Base-by-base conservation (phyloP, 352 stramenopile genomes). In the Pythium pyrilobum region DNA sequence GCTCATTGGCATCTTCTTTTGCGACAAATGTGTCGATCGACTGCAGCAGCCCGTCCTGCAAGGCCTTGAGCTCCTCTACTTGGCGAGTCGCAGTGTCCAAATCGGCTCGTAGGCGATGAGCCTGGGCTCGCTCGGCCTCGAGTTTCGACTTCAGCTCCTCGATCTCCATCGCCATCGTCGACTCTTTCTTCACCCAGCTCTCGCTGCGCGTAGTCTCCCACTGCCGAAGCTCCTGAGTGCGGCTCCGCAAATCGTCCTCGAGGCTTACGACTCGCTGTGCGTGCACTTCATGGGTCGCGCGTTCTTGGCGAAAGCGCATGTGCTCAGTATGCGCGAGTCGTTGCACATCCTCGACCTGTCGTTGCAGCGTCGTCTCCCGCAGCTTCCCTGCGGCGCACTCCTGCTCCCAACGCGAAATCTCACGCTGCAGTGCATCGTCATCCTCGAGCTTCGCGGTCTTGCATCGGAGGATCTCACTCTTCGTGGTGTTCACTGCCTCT, bases 41-140 rank as follows among this genome's bases (percentile, higher is more conserved):
- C 7, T 63, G 38, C 5, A 92, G 67, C 2, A 92, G 16, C 25
- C 85, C 77, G 31, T 92, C 81, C 42, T 92, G 81, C 1, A 92
- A 60, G 0, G 57, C 51, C 32, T 87, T 84, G 12, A 89, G 55
- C 42, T 89, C 81, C 6, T 87, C 65, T 2, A 89, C 54, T 48
- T 82, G 72, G 8, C 2, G 43, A 10, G 59, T 59, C 6, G 50
- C 39, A 13, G 59, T 47, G 0, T 49, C 43, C 0, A 77, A 33
- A 6, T 63, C 38, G 0, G 66, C 41, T 12, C 64, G 56, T n/a
- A 66, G 40, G 1, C 42, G 9, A 37, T 25, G 25, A 0, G 24
- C 23, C 24, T 53, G 15, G 0, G 34, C 10, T 10, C 34, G 40
- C 9, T 67, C 57, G 36, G 32, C 18, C 29, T 59, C 31, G 2